Conservation (phyloP, 345 rosid genomes). For the Lumnitzera littorea region DNA sequence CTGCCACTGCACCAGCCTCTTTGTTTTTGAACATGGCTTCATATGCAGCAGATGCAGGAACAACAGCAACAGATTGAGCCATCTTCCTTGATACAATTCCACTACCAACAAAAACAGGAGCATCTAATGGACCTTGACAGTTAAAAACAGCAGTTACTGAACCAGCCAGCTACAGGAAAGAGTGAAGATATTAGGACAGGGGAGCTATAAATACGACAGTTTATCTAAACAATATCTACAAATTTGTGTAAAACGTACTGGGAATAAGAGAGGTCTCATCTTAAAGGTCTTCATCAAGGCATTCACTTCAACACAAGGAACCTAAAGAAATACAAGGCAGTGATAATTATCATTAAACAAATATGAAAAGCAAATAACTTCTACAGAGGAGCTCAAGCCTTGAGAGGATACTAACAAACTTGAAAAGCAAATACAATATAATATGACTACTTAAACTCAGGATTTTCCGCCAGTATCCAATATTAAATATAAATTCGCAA, state of each 20-base stretch:
- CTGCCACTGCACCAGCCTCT: constrained; percentile 98
- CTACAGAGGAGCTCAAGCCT: constrained; percentile 12
- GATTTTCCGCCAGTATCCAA: no score
- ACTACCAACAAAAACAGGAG: constrained; percentile 95
- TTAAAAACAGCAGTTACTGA: constrained; percentile 94
- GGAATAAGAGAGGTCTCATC: constrained; percentile 81
- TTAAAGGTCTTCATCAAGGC: constrained; percentile 91
- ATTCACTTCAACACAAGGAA: constrained; percentile 83
- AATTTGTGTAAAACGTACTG: constrained; percentile 39
- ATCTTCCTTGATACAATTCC: constrained; percentile 91
- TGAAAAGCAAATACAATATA: no score
- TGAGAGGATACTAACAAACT: background rate
- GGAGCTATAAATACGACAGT: background rate
- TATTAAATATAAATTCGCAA: no score
- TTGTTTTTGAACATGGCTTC: constrained; percentile 85
- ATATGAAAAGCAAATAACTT: background rate
- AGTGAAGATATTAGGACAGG: constrained; percentile 7
- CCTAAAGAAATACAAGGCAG: constrained; percentile 35
- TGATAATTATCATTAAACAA: background rate
- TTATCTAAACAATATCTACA: constrained; percentile 2
- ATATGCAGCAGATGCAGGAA: constrained; percentile 68
- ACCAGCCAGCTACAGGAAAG: constrained; percentile 82
- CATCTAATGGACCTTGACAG: constrained; percentile 97
- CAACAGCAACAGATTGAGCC: constrained; percentile 50
- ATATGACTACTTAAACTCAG: no score